Conservation (phyloP, 2,329 filamentous ascomycete genomes). For the Aspergillus fumigatiaffinis region DNA sequence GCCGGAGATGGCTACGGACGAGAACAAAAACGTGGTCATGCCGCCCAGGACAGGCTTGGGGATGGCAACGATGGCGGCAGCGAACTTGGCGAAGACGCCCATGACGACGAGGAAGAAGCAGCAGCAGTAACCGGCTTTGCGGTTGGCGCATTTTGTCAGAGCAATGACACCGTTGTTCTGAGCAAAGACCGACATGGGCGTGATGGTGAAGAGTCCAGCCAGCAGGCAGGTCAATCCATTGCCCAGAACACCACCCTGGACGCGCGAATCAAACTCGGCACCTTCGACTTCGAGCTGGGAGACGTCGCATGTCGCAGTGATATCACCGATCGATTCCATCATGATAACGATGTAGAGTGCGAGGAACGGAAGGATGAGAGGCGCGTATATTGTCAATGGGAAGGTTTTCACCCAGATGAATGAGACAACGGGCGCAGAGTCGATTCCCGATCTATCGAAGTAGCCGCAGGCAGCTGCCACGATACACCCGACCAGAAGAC, state of each 20-base stretch:
- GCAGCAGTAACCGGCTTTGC: conserved; percentile 63
- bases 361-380: conserved; percentile 61
- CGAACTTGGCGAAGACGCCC: conserved; percentile 68
- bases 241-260: conserved; percentile 64
- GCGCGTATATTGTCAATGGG: conserved; percentile 61
- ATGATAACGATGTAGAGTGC: conserved; percentile 58
- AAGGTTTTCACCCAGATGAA: conserved; percentile 70
- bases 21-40: conserved; percentile 63
- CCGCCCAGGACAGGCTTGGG: conserved; percentile 48
- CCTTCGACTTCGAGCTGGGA: conserved; percentile 62
- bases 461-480: conserved; percentile 64
- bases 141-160: conserved; percentile 64
- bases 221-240: conserved; percentile 64
- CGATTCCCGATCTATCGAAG: conserved; percentile 57
- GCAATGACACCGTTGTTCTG: conserved; percentile 69
- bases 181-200: conserved; percentile 65
- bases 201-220: conserved; percentile 62
- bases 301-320: conserved; percentile 66
- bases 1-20: conserved; percentile 61
- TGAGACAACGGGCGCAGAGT: conserved; percentile 58
- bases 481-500: conserved; percentile 63
- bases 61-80: conserved; percentile 64
- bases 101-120: conserved; percentile 65
- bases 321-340: conserved; percentile 66
- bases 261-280: conserved; percentile 61